Percentiles rank a stretch among this genome's conserved stretches.
Conservation (phyloP, 441 rosid species). For the Omphalea diandra region DNA sequence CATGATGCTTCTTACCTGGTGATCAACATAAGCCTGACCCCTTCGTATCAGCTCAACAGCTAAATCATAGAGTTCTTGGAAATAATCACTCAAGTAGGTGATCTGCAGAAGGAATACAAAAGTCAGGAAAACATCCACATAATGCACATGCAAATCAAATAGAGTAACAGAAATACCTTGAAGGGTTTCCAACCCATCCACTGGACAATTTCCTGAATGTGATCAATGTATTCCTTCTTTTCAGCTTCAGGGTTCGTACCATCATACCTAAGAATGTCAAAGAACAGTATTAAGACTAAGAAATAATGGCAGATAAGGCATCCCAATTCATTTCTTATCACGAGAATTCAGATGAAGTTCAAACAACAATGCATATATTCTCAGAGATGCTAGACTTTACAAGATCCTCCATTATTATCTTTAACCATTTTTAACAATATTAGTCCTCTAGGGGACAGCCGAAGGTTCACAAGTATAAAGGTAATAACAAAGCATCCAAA, state of each 20-base stretch:
- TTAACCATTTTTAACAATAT: background rate
- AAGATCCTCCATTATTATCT: background rate
- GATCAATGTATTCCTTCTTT: conserved; percentile 93
- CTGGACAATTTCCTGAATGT: conserved; percentile 85
- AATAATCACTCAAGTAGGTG: conserved; percentile 94
- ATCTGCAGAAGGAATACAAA: conserved; percentile 48
- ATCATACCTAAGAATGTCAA: conserved; percentile 56
- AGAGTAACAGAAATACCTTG: conserved; percentile 45
- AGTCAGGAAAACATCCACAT: conserved; percentile 7
- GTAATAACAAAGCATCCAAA: background rate
- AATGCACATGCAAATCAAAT: background rate
- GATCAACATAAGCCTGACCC: conserved; percentile 98
- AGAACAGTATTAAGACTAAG: conserved; percentile 19
- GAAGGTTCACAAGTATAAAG: background rate
- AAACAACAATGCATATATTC: background rate
- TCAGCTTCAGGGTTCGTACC: conserved; percentile 99
- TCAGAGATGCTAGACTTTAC: background rate
- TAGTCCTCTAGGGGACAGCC: background rate
- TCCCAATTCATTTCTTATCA: background rate
- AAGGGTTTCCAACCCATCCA: conserved; percentile 99
- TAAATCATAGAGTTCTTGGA: conserved; percentile 87
- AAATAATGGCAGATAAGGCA: conserved; percentile 8
- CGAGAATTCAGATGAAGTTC: background rate
- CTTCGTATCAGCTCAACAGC: conserved; percentile 86
- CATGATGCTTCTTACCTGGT: conserved; percentile 57